Evolutionary conservation across 2,329 filamentous ascomycete species (phyloP).

Genomic region (Juglanconis oblonga): DNA sequence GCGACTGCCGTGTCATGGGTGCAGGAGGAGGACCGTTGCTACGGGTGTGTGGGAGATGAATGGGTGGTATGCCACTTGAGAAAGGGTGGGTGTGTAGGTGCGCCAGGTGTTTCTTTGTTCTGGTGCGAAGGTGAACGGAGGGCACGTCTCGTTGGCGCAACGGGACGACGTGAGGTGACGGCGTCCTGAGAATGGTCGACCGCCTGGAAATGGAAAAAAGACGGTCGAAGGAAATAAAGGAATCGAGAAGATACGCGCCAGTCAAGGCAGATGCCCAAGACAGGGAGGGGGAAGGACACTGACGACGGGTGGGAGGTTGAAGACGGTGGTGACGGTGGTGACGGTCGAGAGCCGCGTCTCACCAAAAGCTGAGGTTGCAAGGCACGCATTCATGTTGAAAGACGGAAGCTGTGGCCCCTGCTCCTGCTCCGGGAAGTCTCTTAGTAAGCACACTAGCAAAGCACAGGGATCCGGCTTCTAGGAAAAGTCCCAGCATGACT

Average conservation of each 20-base stretch:
- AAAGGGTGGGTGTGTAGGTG: neutral
- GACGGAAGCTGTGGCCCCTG: neutral
- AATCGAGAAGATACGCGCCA: constrained; percentile 17
- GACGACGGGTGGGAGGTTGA: neutral
- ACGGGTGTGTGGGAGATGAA: neutral
- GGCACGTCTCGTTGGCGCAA: constrained; percentile 1
- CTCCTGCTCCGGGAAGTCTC: neutral
- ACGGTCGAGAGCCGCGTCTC: neutral
- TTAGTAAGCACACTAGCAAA: no score
- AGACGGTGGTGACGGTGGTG: neutral
- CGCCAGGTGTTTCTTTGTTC: constrained; percentile 8
- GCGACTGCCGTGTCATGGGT: constrained; percentile 14
- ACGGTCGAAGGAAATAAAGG: constrained; percentile 10
- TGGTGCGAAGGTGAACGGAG: constrained; percentile 5
- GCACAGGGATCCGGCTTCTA: no score
- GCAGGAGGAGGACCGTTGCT: neutral
- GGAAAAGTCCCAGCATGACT: no score
- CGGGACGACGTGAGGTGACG: constrained; percentile 8
- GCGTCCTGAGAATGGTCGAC: constrained; percentile 7
- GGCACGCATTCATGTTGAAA: neutral
- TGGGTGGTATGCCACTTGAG: neutral
- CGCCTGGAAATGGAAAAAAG: neutral
- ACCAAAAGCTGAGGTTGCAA: neutral
- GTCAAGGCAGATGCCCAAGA: constrained; percentile 3
- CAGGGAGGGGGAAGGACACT: neutral